Base-by-base conservation (phyloP, 2,329 filamentous ascomycete species). In the Pseudocercospora cruenta region DNA sequence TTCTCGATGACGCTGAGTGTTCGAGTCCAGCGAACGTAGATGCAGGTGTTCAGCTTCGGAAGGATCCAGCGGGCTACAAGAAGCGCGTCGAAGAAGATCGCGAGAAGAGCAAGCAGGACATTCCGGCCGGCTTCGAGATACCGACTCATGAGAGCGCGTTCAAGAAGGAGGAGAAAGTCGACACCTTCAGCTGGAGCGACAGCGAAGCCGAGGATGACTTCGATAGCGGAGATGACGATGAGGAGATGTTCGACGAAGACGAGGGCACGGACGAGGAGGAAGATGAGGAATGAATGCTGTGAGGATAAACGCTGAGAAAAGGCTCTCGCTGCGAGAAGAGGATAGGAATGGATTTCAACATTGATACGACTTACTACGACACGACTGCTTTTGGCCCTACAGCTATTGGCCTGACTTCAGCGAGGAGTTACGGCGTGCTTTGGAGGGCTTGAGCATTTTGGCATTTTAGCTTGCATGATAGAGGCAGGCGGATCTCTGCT, bases 21-120 rank as follows among this genome's bases (percentile, higher is more conserved):
- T 93, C 89, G 72, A 97, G 93, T 0, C 93, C 95, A 0, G 95
- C 94, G 69, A 98, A 98, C 77, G 94, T 98, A 63, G 94, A 98
- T 72, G 94, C 95, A 1, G 88, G 92, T 64, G 90, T 97, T 24
- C 87, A 93, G 83, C 90, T 96, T 74, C 89, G 94, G 67, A 92
- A 94, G 72, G 80, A 90, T 33, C 88, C 88, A 0, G 82, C 83
- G 1, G 79, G 83, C 33, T 99, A 96, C 83, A 88, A 92, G 75
- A 80, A 82, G 51, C 85, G 85, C 72, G 92, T 94, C 1, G 84
- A 81, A 69, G 86, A 88, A 51, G 87, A 93, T 33, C 90, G 95
- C 4, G 88, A 91, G 70, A 82, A 82, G 54, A 94, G 92, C 12
- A 92, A 92, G 80, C 82, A 85, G 69, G 92, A 96, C 75, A 93